Base-by-base conservation (phyloP, 306 rosid species). In the Trifolium dubium region DNA sequence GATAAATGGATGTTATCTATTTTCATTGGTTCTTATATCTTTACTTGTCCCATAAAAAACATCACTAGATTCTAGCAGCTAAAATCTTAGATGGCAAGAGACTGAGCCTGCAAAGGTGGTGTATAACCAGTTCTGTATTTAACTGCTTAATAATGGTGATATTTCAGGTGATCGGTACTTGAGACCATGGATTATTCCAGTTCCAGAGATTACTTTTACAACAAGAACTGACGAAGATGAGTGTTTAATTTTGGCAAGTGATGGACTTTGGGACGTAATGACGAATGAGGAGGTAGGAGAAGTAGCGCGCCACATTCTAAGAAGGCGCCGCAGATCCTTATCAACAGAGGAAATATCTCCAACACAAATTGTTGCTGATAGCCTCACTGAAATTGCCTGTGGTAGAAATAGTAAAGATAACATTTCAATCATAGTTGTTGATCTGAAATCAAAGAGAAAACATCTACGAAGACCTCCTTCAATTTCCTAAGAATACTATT, bases 221-320 rank as follows among this genome's bases (percentile, higher is more conserved):
- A 65, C 81, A 2, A 82, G 94, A 86, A 88, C 79, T 10, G 92
- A 88, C 0, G 97, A 91, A 72, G 97, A 91, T 73, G 97, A 91
- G 79, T 91, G 97, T 51, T 63, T 91, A 65, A 64, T 91, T 68
- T 58, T 91, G 86, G 97, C 97, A 30, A 91, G 97, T 51, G 97
- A 91, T 60, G 97, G 97, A 67, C 94, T 88, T 3, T 91, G 97
- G 97, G 97, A 91, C 73, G 97, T 91, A 35, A 84, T 91, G 90
- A 87, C 83, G 2, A 91, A 91, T 71, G 89, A 91, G 71, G 97
- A 91, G 79, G 94, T 91, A 0, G 94, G 92, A 46, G 90, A 88
- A 81, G 86, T 85, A 17, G 97, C 97, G 13, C 82, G 94, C 51
- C 88, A 58, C 76, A 79, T 88, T 73, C 85, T 91, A 29, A 84